phyloP scores from a whole-genome alignment of 371 early-diverging fungal species.

The Rhizomucor miehei region DNA sequence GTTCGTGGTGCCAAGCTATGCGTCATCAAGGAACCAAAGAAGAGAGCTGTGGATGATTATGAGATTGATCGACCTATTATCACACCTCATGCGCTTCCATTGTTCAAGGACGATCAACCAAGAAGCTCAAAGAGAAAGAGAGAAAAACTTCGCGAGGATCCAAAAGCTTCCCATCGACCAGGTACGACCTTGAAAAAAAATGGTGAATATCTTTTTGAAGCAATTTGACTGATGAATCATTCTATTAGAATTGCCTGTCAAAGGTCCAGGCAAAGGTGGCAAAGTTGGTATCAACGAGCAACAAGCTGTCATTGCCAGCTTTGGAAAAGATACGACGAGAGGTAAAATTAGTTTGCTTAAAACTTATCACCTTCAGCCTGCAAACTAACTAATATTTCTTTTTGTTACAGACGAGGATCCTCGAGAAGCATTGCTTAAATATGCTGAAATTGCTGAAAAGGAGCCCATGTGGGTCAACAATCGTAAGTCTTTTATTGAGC shows the following conservation, averaged over 20 bases:
- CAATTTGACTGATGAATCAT: background rate
- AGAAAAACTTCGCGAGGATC: slow-evolving; percentile 77
- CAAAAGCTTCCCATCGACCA: slow-evolving; percentile 70
- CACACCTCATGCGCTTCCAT: slow-evolving; percentile 85
- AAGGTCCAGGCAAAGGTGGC: slow-evolving; percentile 86
- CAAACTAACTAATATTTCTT: slow-evolving; percentile 2
- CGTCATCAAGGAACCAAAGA: slow-evolving; percentile 63
- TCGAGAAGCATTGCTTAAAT: slow-evolving; percentile 88
- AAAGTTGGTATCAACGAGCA: slow-evolving; percentile 79
- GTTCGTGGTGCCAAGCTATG: slow-evolving; percentile 78
- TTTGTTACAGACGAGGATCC: slow-evolving; percentile 81
- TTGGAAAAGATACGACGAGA: slow-evolving; percentile 82
- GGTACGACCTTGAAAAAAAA: slow-evolving; percentile 42
- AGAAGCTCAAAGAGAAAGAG: slow-evolving; percentile 69
- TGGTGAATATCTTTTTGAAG: background rate
- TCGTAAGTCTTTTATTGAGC: slow-evolving; percentile 36
- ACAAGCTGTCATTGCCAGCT: slow-evolving; percentile 79
- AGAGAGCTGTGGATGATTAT: slow-evolving; percentile 65
- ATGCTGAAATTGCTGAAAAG: slow-evolving; percentile 79
- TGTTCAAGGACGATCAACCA: slow-evolving; percentile 77
- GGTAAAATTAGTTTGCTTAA: slow-evolving; percentile 19
- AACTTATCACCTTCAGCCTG: background rate
- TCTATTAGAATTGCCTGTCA: slow-evolving; percentile 65
- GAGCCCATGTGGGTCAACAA: slow-evolving; percentile 87
- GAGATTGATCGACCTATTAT: slow-evolving; percentile 72